A percentile compares a stretch with the other conserved stretches of the same genome.
Evolutionary conservation across 176 grass and related monocot genomes (phyloP).

Genomic region (Eragrostis curvula): DNA sequence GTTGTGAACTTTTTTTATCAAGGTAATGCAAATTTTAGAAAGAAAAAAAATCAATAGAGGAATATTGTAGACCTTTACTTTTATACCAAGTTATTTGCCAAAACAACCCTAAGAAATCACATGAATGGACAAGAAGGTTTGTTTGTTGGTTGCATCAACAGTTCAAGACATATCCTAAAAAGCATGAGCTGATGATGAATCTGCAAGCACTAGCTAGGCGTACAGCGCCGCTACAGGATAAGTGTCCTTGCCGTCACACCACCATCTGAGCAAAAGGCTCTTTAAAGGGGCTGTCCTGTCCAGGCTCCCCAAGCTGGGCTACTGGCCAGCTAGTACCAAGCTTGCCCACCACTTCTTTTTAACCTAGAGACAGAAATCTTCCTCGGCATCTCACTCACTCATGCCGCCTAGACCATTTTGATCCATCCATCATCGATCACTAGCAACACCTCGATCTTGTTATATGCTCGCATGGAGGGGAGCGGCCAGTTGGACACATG

Average conservation of each 20-base stretch:
- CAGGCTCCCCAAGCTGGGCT: slow-evolving; percentile 1
- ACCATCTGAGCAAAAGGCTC: slow-evolving; percentile 70
- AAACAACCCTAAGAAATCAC: background rate
- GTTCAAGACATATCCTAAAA: slow-evolving; percentile 2
- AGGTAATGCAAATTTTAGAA: background rate
- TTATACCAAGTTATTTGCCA: background rate
- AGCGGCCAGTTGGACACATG: slow-evolving; percentile 49
- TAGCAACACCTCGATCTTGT: slow-evolving; percentile 6
- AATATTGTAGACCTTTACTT: background rate
- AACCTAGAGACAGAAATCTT: slow-evolving; percentile 55
- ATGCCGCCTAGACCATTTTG: slow-evolving; percentile 23
- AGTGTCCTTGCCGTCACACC: slow-evolving; percentile 42
- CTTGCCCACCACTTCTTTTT: slow-evolving; percentile 37
- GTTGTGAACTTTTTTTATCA: no score
- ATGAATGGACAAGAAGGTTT: slow-evolving; percentile 15
- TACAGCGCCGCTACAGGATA: slow-evolving; percentile 46
- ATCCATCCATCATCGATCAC: slow-evolving; percentile 13
- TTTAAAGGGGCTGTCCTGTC: slow-evolving; percentile 60
- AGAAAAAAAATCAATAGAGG: background rate
- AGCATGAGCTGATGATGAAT: slow-evolving; percentile 33
- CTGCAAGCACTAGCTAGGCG: slow-evolving; percentile 27
- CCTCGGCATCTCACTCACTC: slow-evolving; percentile 30
- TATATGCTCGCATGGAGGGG: slow-evolving; percentile 58
- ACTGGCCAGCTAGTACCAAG: slow-evolving; percentile 9
- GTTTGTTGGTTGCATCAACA: slow-evolving; percentile 13